Evolutionary conservation across 2,329 filamentous ascomycete species (phyloP).

Genomic region (Colletotrichum tamarilloi): DNA sequence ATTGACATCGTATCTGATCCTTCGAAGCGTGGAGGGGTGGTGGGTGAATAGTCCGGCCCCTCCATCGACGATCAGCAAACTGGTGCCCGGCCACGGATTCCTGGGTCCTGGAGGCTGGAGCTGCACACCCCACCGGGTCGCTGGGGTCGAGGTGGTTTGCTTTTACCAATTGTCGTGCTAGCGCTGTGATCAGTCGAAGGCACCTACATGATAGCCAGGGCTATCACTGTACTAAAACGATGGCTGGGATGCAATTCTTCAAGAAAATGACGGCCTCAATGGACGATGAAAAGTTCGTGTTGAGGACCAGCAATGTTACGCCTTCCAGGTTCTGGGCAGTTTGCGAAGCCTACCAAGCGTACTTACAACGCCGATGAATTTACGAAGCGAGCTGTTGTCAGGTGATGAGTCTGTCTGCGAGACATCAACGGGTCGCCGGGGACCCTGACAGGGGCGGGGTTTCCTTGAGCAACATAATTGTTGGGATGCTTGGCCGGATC

Average conservation of each 20-base stretch:
- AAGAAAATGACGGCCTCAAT: not conserved
- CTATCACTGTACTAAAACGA: constrained; percentile 19
- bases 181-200: constrained; percentile 33
- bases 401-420: constrained; percentile 4
- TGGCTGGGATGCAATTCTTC: constrained; percentile 21
- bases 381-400: not conserved
- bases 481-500: not conserved
- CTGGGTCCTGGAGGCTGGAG: constrained; percentile 19
- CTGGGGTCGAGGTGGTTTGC: constrained; percentile 10
- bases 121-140: constrained; percentile 12
- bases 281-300: not conserved
- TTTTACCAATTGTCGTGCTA: constrained; percentile 22
- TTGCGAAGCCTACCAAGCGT: not conserved
- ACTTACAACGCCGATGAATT: not conserved
- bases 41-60: not conserved
- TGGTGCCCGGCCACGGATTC: constrained; percentile 15
- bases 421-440: not conserved
- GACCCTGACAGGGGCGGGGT: not conserved
- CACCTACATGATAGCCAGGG: constrained; percentile 19
- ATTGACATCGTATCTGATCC: constrained; percentile 20
- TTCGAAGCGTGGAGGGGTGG: not conserved
- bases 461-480: not conserved
- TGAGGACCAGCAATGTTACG: not conserved
- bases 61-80: constrained; percentile 26
- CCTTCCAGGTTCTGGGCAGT: not conserved